phyloP scores from a whole-genome alignment of 2,329 filamentous ascomycete genomes.

The Sclerotinia subarctica region DNA sequence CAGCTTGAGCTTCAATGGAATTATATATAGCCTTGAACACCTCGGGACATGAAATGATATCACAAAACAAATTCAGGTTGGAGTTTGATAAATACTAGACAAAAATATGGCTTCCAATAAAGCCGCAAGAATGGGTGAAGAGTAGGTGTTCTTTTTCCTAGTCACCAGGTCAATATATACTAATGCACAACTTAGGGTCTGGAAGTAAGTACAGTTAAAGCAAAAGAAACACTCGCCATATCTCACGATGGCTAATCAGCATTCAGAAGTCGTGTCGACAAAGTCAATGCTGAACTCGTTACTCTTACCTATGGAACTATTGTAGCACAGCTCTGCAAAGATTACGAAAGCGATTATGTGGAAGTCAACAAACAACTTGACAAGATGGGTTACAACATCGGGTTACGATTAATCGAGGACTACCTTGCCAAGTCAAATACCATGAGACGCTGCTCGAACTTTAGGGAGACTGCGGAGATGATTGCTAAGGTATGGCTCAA shows the following conservation, averaged over 20 bases:
- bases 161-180: slow-evolving; percentile 19
- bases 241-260: slow-evolving; percentile 34
- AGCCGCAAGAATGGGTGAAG: slow-evolving; percentile 68
- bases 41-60: neutral
- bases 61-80: slow-evolving; percentile 9
- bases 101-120: slow-evolving; percentile 56
- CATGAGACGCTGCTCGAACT: slow-evolving; percentile 84
- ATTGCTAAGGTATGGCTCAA: slow-evolving; percentile 70
- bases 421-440: slow-evolving; percentile 94
- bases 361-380: slow-evolving; percentile 98
- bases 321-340: slow-evolving; percentile 92
- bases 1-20: slow-evolving; percentile 10
- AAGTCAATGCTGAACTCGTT: slow-evolving; percentile 96
- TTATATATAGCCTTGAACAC: neutral
- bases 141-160: slow-evolving; percentile 51
- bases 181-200: slow-evolving; percentile 38
- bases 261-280: slow-evolving; percentile 84
- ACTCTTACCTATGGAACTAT: slow-evolving; percentile 98
- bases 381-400: slow-evolving; percentile 99
- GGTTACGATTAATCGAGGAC: slow-evolving; percentile 91
- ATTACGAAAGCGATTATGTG: slow-evolving; percentile 89
- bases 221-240: slow-evolving; percentile 20
- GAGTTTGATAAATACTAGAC: neutral
- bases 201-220: slow-evolving; percentile 39
- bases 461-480: slow-evolving; percentile 94